Percentiles rank a stretch among this genome's conserved stretches.
These are phyloP conservation scores for Arthrobotrys pseudoclavata DNA, from an alignment of 2,329 filamentous ascomycete genomes.

Conservation along the genomic window DNA sequence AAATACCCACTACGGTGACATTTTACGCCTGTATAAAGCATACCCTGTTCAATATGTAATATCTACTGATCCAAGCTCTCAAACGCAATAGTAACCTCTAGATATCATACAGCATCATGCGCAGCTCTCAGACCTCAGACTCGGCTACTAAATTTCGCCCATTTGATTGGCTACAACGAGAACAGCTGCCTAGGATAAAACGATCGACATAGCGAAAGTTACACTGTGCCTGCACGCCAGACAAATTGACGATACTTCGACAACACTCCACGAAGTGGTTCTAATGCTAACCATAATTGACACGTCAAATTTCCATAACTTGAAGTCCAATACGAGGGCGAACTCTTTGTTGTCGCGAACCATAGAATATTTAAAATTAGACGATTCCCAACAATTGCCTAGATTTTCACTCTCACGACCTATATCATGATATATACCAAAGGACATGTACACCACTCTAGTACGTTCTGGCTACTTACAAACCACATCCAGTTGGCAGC, in stretches of 20 bases:
- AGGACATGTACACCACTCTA: no score
- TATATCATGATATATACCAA: not conserved
- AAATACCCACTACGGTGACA: not conserved
- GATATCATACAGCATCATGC: slow-evolving; percentile 17
- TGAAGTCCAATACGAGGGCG: slow-evolving; percentile 3
- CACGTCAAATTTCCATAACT: not conserved
- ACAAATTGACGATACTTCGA: slow-evolving; percentile 19
- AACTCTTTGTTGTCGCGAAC: not conserved
- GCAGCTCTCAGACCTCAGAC: slow-evolving; percentile 14
- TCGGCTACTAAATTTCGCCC: not conserved
- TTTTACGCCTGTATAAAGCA: not conserved
- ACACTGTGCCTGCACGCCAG: not conserved
- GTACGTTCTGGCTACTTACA: no score
- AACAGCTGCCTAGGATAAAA: slow-evolving; percentile 27
- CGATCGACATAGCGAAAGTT: slow-evolving; percentile 36
- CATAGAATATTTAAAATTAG: not conserved
- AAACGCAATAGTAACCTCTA: slow-evolving; percentile 17
- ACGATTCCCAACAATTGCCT: no score
- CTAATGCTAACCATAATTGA: not conserved
- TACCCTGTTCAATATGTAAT: not conserved
- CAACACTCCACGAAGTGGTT: slow-evolving; percentile 7
- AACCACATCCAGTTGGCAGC: no score
- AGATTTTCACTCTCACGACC: not conserved
- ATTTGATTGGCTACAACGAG: slow-evolving; percentile 21
- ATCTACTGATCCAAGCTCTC: not conserved